These are phyloP conservation scores for Tetratostichococcus sp. DNA, from an alignment of 139 green algal species.

Conservation along the genomic window DNA sequence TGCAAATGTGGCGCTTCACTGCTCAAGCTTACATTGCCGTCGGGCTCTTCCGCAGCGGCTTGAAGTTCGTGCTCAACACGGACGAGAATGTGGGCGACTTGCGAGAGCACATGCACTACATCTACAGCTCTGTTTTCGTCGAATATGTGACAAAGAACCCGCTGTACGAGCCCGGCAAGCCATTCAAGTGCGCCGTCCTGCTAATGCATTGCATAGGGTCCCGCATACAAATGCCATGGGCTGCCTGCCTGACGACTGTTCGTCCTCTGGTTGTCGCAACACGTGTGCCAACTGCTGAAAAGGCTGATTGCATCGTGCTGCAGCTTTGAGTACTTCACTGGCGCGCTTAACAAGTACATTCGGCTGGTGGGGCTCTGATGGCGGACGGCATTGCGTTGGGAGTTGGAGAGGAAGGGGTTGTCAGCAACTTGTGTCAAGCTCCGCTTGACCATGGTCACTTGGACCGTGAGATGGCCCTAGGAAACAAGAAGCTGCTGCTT, in stretches of 20 bases:
- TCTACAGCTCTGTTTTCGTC: conserved; percentile 77
- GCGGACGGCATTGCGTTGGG: no score
- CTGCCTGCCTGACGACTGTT: not conserved
- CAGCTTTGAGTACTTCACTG: conserved; percentile 42
- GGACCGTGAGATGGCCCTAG: no score
- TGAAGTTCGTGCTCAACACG: conserved; percentile 82
- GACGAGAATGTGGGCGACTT: conserved; percentile 62
- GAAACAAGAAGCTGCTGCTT: no score
- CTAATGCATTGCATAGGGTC: no score
- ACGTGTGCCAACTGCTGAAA: not conserved
- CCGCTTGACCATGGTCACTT: no score
- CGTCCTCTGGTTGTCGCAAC: no score
- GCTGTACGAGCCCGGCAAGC: conserved; percentile 62
- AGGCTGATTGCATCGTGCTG: no score
- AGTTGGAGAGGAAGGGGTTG: no score
- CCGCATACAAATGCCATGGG: no score
- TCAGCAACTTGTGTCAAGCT: no score
- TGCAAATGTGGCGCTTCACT: not conserved
- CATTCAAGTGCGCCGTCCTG: conserved; percentile 62
- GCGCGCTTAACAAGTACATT: conserved; percentile 51
- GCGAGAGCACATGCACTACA: conserved; percentile 58
- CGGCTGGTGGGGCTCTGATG: conserved; percentile 24
- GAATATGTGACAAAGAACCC: conserved; percentile 85
- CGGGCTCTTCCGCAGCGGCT: not conserved
- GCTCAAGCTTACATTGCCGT: not conserved